A percentile compares a stretch with the other conserved stretches of the same genome.
Conservation (phyloP, 495 filamentous ascomycete species). For the Aspergillus taichungensis region DNA sequence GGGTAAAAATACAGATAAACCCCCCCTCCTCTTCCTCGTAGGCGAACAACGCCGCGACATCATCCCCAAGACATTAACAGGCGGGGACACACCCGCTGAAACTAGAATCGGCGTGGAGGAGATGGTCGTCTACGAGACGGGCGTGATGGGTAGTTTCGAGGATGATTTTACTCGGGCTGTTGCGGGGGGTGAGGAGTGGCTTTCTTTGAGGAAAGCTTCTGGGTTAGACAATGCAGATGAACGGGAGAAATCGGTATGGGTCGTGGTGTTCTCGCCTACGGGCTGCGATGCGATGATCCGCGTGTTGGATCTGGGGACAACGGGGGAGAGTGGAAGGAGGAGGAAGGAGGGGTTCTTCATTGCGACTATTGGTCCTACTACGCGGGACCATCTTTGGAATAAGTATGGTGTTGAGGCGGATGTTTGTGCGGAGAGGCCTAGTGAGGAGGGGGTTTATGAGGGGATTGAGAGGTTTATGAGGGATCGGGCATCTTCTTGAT, state of each 20-base stretch:
- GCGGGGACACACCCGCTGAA: constrained; percentile 24
- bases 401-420: constrained; percentile 67
- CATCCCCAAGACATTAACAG: constrained; percentile 72
- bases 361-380: constrained; percentile 92
- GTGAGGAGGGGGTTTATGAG: constrained; percentile 69
- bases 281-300: constrained; percentile 76
- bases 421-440: constrained; percentile 75
- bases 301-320: constrained; percentile 35
- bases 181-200: constrained; percentile 9
- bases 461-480: constrained; percentile 52
- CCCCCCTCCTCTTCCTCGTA: constrained; percentile 72
- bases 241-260: constrained; percentile 50
- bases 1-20: constrained; percentile 18
- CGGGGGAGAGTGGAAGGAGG: constrained; percentile 6
- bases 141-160: constrained; percentile 66
- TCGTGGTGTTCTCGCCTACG: constrained; percentile 88
- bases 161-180: constrained; percentile 45
- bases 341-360: constrained; percentile 41
- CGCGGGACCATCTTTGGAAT: constrained; percentile 58
- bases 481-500: neutral
- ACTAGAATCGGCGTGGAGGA: constrained; percentile 60
- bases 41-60: constrained; percentile 81
- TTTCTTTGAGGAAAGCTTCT: too few species aligned
- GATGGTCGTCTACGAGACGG: constrained; percentile 76
- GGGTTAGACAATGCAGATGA: constrained; percentile 3